phyloP scores from a whole-genome alignment of 2,329 filamentous ascomycete genomes.

The Stachybotrys elegans region DNA sequence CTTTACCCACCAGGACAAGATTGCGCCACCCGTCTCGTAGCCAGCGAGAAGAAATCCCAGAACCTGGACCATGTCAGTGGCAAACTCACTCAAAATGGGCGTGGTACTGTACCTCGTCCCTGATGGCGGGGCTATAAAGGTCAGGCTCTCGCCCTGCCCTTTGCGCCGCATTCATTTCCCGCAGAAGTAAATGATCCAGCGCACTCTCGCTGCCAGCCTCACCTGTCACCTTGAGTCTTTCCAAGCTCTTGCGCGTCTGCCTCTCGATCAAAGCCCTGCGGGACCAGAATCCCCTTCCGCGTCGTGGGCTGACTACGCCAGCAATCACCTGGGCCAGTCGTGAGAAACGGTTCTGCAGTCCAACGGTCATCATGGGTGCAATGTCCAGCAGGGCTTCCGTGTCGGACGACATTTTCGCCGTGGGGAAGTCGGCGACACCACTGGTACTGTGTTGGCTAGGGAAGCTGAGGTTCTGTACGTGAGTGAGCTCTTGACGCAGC shows the following conservation, averaged over 20 bases:
- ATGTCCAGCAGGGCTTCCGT: constrained; percentile 16
- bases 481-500: constrained; percentile 9
- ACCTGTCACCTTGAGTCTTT: constrained; percentile 9
- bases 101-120: constrained; percentile 24
- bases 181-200: constrained; percentile 26
- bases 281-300: constrained; percentile 19
- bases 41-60: constrained; percentile 24
- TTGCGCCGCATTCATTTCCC: constrained; percentile 25
- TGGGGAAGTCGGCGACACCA: constrained; percentile 11
- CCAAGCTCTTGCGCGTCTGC: constrained; percentile 15
- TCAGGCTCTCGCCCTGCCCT: constrained; percentile 22
- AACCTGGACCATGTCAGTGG: constrained; percentile 8
- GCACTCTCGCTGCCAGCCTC: constrained; percentile 14
- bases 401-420: constrained; percentile 11
- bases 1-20: constrained; percentile 24
- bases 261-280: constrained; percentile 13
- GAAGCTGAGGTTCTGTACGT: constrained; percentile 5
- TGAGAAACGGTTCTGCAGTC: constrained; percentile 16
- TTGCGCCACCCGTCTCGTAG: constrained; percentile 22
- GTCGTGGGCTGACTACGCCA: constrained; percentile 17
- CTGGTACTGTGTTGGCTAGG: not conserved
- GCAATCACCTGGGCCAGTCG: constrained; percentile 11
- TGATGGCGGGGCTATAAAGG: constrained; percentile 25
- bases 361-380: constrained; percentile 18
- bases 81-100: not conserved